A percentile compares a stretch with the other conserved stretches of the same genome.
phyloP scores from a whole-genome alignment of 495 filamentous ascomycete genomes.

The Neurospora sp. region DNA sequence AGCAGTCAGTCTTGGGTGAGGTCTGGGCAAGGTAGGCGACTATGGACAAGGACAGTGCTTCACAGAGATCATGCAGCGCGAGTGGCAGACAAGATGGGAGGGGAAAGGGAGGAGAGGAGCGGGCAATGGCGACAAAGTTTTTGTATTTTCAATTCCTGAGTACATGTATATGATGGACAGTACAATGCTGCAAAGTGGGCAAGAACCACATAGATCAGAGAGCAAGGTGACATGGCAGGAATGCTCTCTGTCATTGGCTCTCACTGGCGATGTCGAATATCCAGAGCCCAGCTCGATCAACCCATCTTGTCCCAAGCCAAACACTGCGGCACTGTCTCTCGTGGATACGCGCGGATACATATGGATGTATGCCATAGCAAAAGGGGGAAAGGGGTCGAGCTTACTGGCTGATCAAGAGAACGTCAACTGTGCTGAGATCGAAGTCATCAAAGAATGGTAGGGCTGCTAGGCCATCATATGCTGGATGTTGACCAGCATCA shows the following conservation, averaged over 20 bases:
- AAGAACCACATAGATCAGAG: neutral
- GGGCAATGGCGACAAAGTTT: conserved; percentile 20
- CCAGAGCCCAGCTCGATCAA: conserved; percentile 14
- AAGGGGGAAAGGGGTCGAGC: conserved; percentile 26
- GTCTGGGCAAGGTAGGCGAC: neutral
- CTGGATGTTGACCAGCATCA: conserved; percentile 92
- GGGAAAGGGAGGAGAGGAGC: conserved; percentile 14
- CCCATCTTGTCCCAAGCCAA: conserved; percentile 12
- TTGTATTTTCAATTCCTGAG: conserved; percentile 29
- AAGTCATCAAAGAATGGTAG: conserved; percentile 98
- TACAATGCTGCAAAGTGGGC: conserved; percentile 15
- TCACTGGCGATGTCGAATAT: neutral
- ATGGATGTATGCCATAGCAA: neutral
- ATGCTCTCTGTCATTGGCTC: neutral
- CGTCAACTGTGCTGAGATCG: conserved; percentile 91
- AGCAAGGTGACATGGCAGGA: neutral
- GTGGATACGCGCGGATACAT: neutral
- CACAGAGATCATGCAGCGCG: conserved; percentile 4
- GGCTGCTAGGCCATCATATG: conserved; percentile 88
- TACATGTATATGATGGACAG: conserved; percentile 16
- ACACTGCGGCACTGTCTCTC: conserved; percentile 6
- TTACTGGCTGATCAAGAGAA: conserved; percentile 97
- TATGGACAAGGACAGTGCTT: conserved; percentile 3
- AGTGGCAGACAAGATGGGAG: conserved; percentile 5
- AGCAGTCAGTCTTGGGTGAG: conserved; percentile 17